phyloP scores from a whole-genome alignment of 495 filamentous ascomycete genomes.

The Hypomontagnella monticulosa region DNA sequence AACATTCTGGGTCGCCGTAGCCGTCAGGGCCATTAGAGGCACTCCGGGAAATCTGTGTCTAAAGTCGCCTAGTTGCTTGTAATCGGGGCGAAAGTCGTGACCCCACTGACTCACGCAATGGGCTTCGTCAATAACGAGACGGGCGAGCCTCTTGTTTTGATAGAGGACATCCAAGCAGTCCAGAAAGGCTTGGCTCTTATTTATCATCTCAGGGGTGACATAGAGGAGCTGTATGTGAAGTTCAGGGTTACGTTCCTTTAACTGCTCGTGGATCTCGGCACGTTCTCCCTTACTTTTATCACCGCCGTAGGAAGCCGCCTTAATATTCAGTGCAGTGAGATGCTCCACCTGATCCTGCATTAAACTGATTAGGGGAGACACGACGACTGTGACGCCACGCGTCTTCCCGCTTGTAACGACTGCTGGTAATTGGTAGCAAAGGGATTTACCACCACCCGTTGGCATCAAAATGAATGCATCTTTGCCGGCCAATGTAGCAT shows the following conservation, averaged over 20 bases:
- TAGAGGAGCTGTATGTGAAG: slow-evolving; percentile 84
- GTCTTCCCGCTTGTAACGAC: slow-evolving; percentile 84
- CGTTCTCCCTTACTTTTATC: slow-evolving; percentile 67
- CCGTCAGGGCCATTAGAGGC: slow-evolving; percentile 92
- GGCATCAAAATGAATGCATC: slow-evolving; percentile 97
- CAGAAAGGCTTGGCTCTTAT: slow-evolving; percentile 73
- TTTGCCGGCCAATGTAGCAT: slow-evolving; percentile 85
- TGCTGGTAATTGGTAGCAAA: slow-evolving; percentile 96
- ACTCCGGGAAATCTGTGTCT: slow-evolving; percentile 75
- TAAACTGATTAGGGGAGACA: slow-evolving; percentile 92
- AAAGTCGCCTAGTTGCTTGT: slow-evolving; percentile 82
- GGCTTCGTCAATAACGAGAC: slow-evolving; percentile 96
- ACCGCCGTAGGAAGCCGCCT: slow-evolving; percentile 81
- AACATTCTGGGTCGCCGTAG: slow-evolving; percentile 93
- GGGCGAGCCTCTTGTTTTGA: slow-evolving; percentile 72
- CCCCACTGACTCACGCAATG: slow-evolving; percentile 99
- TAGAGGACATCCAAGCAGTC: slow-evolving; percentile 71
- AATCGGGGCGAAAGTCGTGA: slow-evolving; percentile 97
- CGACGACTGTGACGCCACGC: slow-evolving; percentile 85
- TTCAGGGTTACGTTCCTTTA: slow-evolving; percentile 71
- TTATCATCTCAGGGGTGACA: slow-evolving; percentile 96
- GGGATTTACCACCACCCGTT: slow-evolving; percentile 94
- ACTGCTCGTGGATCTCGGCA: slow-evolving; percentile 64
- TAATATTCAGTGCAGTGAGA: slow-evolving; percentile 75
- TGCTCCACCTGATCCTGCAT: slow-evolving; percentile 97